Conservation (phyloP, 1,139 yeast species). For the Protomyces inouyei region DNA sequence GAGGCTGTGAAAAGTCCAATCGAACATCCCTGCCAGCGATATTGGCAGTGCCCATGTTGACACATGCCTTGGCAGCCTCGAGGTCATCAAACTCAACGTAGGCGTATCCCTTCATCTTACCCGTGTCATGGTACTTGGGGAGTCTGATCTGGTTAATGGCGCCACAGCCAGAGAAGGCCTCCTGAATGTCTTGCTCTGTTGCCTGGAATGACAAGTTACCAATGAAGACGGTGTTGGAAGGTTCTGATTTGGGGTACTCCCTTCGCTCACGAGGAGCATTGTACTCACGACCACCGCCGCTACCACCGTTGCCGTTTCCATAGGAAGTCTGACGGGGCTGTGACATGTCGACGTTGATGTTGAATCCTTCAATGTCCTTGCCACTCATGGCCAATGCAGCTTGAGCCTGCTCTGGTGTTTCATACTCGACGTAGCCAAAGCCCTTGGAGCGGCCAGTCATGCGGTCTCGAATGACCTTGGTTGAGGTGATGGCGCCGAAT, state of each 20-base stretch:
- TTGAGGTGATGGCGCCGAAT: slow-evolving; percentile 73
- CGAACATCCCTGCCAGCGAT: slow-evolving; percentile 96
- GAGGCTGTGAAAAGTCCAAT: slow-evolving; percentile 83
- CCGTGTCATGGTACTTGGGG: slow-evolving; percentile 84
- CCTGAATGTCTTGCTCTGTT: slow-evolving; percentile 87
- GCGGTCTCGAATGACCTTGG: slow-evolving; percentile 92
- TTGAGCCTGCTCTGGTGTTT: slow-evolving; percentile 68
- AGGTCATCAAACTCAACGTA: slow-evolving; percentile 86
- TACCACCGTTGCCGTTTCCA: slow-evolving; percentile 72
- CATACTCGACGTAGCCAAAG: slow-evolving; percentile 88
- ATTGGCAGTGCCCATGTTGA: slow-evolving; percentile 86
- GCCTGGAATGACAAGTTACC: slow-evolving; percentile 97
- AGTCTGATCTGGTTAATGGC: slow-evolving; percentile 88
- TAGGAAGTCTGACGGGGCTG: slow-evolving; percentile 50
- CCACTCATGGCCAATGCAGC: slow-evolving; percentile 82
- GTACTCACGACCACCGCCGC: slow-evolving; percentile 49
- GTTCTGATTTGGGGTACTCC: slow-evolving; percentile 30
- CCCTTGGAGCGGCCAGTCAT: slow-evolving; percentile 92
- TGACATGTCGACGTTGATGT: slow-evolving; percentile 88
- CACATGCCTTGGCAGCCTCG: slow-evolving; percentile 78
- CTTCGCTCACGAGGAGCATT: slow-evolving; percentile 44
- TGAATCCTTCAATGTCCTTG: slow-evolving; percentile 92
- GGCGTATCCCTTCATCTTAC: slow-evolving; percentile 88
- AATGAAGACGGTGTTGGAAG: slow-evolving; percentile 82
- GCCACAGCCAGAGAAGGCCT: slow-evolving; percentile 76